Evolutionary conservation across 345 rosid genomes (phyloP).

Genomic region (Camelina neglecta): DNA sequence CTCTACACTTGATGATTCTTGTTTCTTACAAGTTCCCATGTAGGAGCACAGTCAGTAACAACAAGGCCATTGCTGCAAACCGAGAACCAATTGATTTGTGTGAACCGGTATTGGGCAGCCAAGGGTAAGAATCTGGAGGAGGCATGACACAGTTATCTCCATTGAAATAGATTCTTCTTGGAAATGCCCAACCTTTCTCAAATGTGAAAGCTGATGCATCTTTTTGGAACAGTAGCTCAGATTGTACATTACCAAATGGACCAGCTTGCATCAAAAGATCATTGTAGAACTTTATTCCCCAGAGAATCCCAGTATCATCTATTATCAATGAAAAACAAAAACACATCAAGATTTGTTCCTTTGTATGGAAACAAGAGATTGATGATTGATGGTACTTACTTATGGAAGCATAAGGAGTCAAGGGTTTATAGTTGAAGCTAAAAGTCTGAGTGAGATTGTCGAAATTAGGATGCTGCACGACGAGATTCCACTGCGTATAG

Average conservation of each 20-base stretch:
- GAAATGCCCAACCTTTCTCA: conserved; percentile 82
- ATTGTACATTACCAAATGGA: conserved; percentile 61
- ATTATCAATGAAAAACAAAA: neutral
- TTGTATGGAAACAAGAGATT: neutral
- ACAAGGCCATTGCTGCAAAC: conserved; percentile 29
- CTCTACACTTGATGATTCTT: conserved; percentile 28
- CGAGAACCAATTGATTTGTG: conserved; percentile 21
- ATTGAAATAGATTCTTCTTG: conserved; percentile 68
- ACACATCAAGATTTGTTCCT: conserved; percentile 18
- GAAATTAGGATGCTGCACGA: conserved; percentile 72
- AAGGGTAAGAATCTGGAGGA: conserved; percentile 52
- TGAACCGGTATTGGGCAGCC: conserved; percentile 44
- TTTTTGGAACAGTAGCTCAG: conserved; percentile 68
- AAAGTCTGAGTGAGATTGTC: conserved; percentile 58
- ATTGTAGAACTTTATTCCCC: conserved; percentile 70
- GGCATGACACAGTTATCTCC: conserved; percentile 52
- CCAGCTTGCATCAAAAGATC: conserved; percentile 72
- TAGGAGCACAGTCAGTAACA: conserved; percentile 24
- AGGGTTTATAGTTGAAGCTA: conserved; percentile 64
- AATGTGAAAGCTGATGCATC: conserved; percentile 61
- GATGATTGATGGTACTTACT: conserved; percentile 53
- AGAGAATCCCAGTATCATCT: conserved; percentile 72
- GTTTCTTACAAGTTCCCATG: conserved; percentile 9
- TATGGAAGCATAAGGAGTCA: conserved; percentile 55
- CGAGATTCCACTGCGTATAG: conserved; percentile 72